Evolutionary conservation across 345 rosid species (phyloP).

Genomic region (Hevea brasiliensis): DNA sequence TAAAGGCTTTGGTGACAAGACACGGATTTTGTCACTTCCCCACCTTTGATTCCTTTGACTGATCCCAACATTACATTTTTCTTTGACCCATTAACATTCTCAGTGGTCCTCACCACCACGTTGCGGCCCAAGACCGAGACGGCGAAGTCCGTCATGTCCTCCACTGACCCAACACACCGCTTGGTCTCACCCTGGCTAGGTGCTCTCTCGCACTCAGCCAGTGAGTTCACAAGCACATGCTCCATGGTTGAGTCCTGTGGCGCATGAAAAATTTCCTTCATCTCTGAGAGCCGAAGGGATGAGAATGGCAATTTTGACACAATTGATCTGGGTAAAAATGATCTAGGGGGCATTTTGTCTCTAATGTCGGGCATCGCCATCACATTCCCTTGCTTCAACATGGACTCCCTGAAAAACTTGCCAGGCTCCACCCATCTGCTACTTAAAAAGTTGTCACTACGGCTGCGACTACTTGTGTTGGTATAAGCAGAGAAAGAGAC

Average conservation of each 20-base stretch:
- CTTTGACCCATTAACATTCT: conserved; percentile 26
- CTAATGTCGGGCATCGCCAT: conserved; percentile 32
- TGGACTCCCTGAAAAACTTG: conserved; percentile 35
- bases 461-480: not conserved
- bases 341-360: conserved; percentile 32
- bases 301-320: conserved; percentile 32
- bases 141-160: conserved; percentile 34
- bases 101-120: conserved; percentile 26
- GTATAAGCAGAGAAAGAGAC: conserved; percentile 22
- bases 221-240: conserved; percentile 23
- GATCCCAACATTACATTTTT: conserved; percentile 21
- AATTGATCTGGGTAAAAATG: conserved; percentile 28
- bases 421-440: conserved; percentile 35
- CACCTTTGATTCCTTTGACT: conserved; percentile 30
- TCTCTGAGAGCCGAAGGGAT: not conserved
- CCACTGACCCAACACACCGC: conserved; percentile 28
- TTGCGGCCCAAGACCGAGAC: conserved; percentile 20
- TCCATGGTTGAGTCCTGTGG: conserved; percentile 18
- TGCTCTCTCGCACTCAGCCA: conserved; percentile 31
- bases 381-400: conserved; percentile 28
- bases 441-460: conserved; percentile 14
- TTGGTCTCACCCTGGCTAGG: conserved; percentile 32
- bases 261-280: conserved; percentile 23
- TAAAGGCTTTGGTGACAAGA: conserved; percentile 38
- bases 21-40: conserved; percentile 28